phyloP scores from a whole-genome alignment of 176 grass and related monocot genomes.

The Rhynchospora tenuis region DNA sequence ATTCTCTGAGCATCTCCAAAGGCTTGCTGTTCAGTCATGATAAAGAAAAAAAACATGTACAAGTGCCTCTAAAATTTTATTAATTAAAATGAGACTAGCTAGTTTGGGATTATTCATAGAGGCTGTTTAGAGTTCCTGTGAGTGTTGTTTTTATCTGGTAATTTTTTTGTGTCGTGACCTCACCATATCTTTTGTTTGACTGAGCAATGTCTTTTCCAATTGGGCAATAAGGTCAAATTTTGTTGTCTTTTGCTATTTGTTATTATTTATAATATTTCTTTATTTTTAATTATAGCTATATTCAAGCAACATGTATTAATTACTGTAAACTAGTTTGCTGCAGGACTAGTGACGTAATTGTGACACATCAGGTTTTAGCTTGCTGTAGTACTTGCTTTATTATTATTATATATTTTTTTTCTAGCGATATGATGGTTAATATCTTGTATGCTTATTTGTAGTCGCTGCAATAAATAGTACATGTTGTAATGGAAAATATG shows the following conservation, averaged over 20 bases:
- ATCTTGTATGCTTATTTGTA: too few species aligned
- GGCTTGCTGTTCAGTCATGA: slow-evolving; percentile 91
- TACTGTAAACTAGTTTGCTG: background rate
- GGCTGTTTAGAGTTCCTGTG: slow-evolving; percentile 11
- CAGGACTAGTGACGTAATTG: slow-evolving; percentile 2
- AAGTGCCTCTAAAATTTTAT: slow-evolving; percentile 21
- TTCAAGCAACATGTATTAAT: slow-evolving; percentile 14
- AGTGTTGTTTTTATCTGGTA: slow-evolving; percentile 18
- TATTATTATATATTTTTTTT: background rate
- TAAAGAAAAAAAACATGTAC: slow-evolving; percentile 13
- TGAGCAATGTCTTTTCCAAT: slow-evolving; percentile 8
- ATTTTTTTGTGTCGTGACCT: slow-evolving; percentile 4
- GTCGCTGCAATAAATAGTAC: too few species aligned
- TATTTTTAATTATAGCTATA: background rate
- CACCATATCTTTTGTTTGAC: slow-evolving; percentile 21
- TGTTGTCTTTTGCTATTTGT: background rate
- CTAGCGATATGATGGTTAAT: too few species aligned
- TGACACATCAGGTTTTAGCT: background rate
- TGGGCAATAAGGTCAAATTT: slow-evolving; percentile 25
- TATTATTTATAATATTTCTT: slow-evolving; percentile 16
- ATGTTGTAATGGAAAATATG: too few species aligned
- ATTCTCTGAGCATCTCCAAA: slow-evolving; percentile 94
- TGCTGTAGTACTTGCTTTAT: background rate
- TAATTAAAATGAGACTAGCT: slow-evolving; percentile 22
- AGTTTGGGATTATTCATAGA: slow-evolving; percentile 25